phyloP scores from a whole-genome alignment of 768 basidiomycete species.

The Tricholoma sp. region DNA sequence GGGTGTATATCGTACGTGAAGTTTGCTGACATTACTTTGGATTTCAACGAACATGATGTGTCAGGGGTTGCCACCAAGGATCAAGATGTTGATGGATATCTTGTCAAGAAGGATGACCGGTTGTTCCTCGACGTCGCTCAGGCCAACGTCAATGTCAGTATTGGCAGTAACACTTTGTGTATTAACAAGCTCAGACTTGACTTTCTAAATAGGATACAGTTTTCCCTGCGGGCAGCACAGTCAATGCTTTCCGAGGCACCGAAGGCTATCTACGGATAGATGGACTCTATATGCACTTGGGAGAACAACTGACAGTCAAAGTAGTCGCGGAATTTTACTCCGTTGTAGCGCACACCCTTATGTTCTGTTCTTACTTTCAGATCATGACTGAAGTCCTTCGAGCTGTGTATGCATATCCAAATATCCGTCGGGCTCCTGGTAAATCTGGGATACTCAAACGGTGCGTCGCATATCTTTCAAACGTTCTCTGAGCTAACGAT shows the following conservation, averaged over 20 bases:
- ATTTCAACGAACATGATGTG: neutral
- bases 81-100: slow-evolving; percentile 34
- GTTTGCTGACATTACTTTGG: neutral
- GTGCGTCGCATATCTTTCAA: slow-evolving; percentile 21
- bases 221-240: slow-evolving; percentile 42
- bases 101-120: slow-evolving; percentile 42
- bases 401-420: slow-evolving; percentile 53
- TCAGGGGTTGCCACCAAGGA: slow-evolving; percentile 45
- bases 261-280: slow-evolving; percentile 46
- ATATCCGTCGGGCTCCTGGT: slow-evolving; percentile 62
- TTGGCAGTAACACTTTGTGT: neutral
- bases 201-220: slow-evolving; percentile 34
- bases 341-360: neutral
- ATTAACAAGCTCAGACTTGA: neutral
- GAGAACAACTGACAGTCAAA: slow-evolving; percentile 53
- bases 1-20: slow-evolving; percentile 56
- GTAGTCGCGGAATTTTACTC: slow-evolving; percentile 20
- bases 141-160: slow-evolving; percentile 55
- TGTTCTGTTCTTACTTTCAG: slow-evolving; percentile 21
- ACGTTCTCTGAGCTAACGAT: neutral
- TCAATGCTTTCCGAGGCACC: slow-evolving; percentile 41
- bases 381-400: slow-evolving; percentile 60
- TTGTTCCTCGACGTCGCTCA: slow-evolving; percentile 59
- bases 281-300: slow-evolving; percentile 36
- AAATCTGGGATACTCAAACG: slow-evolving; percentile 60